Evolutionary conservation across 139 green algal genomes (phyloP), one percentile per base, ranked within the genome.

Genomic region (Coelastrella sp.): DNA sequence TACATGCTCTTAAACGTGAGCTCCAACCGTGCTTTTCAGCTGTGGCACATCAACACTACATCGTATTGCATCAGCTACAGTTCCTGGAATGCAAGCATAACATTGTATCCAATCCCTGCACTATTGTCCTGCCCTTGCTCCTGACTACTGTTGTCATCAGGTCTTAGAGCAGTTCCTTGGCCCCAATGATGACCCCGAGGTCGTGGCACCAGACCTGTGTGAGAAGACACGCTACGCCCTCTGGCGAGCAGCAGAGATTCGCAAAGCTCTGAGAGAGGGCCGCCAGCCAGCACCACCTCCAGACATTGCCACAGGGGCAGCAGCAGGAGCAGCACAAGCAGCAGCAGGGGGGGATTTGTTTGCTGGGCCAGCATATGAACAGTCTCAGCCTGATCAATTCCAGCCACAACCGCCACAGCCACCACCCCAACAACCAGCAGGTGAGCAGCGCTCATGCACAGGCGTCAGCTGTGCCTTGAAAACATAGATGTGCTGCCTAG

Each of bases 201-300:
- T 71, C 7, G 83, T 19, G 5, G 54, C 47, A 6, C 83, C 84
- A 0, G 97, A 98, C 73, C 73, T 98, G 22, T 64, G 93, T 57
- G 93, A 97, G 86, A 98, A 97, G 95, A 95, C 97, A 74, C 93
- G 94, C 56, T 99, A 98, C 83, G 95, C 97, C 3, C 89, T 94
- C 5, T 99, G 97, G 97, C 95, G 97, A 4, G 97, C 97, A 0
- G 94, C 97, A 11, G 97, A 99, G 58, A 97, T 99, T 20, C 91
- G 94, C 84, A 98, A 97, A 89, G 97, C 97, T 0, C 60, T 98
- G 3, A 89, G 94, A 4, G 97, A 98, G 92, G 96, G 97, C n/a
- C 89, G 95, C 10, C 59, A 87, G 56, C 96, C 97, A 0, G 89
- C 79, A 11, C 91, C 96, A 23, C 93, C 94, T 54, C 92, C 94